Conservation (phyloP, 306 rosid genomes). For the Cicer arietinum region DNA sequence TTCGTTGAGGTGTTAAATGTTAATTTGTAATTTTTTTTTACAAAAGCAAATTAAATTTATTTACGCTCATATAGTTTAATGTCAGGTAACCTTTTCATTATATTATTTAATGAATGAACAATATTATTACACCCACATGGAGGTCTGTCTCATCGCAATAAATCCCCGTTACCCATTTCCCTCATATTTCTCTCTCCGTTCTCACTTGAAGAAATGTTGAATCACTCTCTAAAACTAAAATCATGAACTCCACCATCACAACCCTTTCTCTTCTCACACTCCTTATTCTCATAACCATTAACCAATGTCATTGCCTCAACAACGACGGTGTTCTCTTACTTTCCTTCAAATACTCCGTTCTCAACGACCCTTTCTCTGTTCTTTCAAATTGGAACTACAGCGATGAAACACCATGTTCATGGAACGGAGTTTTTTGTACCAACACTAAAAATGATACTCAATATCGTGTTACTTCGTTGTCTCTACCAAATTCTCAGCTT, state of each 20-base stretch:
- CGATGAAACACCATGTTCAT: slow-evolving; percentile 74
- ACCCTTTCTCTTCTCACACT: slow-evolving; percentile 28
- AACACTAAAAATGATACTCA: slow-evolving; percentile 2
- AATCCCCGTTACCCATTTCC: slow-evolving; percentile 43
- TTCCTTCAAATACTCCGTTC: slow-evolving; percentile 66
- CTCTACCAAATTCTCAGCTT: slow-evolving; percentile 71
- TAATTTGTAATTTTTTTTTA: no score
- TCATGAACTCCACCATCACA: slow-evolving; percentile 47
- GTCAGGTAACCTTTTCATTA: no score
- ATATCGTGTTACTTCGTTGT: slow-evolving; percentile 54
- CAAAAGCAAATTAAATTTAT: no score
- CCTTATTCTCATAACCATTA: slow-evolving; percentile 27
- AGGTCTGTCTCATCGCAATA: slow-evolving; percentile 51
- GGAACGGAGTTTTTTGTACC: slow-evolving; percentile 77
- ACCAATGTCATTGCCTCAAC: slow-evolving; percentile 53
- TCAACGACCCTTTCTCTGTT: slow-evolving; percentile 60
- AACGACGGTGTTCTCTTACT: slow-evolving; percentile 69
- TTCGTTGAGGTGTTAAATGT: no score
- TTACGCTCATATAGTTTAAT: no score
- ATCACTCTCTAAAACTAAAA: slow-evolving; percentile 38
- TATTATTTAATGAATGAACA: background rate
- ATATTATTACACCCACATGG: slow-evolving; percentile 55
- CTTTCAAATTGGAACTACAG: slow-evolving; percentile 61
- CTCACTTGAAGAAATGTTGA: slow-evolving; percentile 50
- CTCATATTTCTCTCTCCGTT: slow-evolving; percentile 38